Base-by-base conservation (phyloP, 768 basidiomycete species). In the Leccinum truebloodii region DNA sequence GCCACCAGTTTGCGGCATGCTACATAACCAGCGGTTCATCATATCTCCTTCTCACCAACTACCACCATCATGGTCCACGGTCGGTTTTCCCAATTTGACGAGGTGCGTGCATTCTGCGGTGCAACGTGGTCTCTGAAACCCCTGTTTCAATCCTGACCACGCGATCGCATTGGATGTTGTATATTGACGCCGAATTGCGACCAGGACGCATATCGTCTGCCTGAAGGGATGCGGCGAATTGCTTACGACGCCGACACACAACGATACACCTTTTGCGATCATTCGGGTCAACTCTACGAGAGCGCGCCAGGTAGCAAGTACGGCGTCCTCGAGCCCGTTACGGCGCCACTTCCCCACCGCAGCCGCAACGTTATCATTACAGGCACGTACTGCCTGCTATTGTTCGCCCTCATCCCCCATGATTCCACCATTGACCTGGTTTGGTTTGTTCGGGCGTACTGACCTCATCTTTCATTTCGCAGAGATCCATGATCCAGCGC, bases 171-270 rank as follows among this genome's bases (percentile, higher is more conserved):
- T 16, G 16, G 3, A 41, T 41, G 18, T 41, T 22, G 12, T 6
- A 4, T n/a, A 52, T 48, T 62, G 20, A 61, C 48, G 12, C 50
- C 52, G 52, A 60, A 9, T 52, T 59, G 39, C n/a, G 37, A 58
- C 53, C 53, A 80, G 78, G 80, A 78, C 57, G 16, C 69, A 61
- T 63, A 59, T 54, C 74, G 74, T 46, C 74, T 75, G 39, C 74
- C 74, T 8, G 75, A 75, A 32, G 84, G 83, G 30, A 73, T 85
- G 66, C 77, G 73, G 54, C 76, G 85, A 6, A 74, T 83, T 12
- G 81, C 71, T 2, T 86, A 86, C 58, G 85, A 86, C 61, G 77
- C 82, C 0, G 85, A 86, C 57, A 77, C 80, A 0, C 67, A 75
- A n/a, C 71, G 75, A 14, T 86, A 85, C 59, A 80, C 77, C 4